Conservation (phyloP, 73 alveolate species). For the Paramecium caudatum region DNA sequence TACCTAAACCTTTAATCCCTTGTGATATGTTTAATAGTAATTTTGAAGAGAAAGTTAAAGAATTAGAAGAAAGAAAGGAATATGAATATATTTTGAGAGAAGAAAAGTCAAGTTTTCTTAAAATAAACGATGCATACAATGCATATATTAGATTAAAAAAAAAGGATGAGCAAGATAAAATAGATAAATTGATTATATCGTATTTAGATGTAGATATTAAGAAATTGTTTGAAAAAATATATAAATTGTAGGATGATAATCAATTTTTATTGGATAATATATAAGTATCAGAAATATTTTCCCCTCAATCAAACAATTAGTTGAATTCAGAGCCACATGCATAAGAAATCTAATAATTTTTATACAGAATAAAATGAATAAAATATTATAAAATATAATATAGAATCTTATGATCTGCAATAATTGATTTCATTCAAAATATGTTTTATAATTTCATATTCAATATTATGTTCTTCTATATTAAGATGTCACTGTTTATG, state of each 20-base stretch:
- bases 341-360: too few relatives aligned
- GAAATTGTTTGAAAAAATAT: not conserved
- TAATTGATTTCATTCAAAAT: too few relatives aligned
- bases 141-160: not conserved
- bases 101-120: not conserved
- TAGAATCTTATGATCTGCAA: too few relatives aligned
- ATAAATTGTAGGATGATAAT: too few relatives aligned
- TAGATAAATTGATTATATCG: not conserved
- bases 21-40: not conserved
- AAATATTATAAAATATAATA: too few relatives aligned
- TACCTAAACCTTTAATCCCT: slow-evolving; percentile 54
- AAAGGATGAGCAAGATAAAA: not conserved
- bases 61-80: slow-evolving; percentile 16
- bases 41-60: not conserved
- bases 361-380: too few relatives aligned
- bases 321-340: too few relatives aligned
- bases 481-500: slow-evolving; percentile 23
- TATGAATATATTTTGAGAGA: slow-evolving; percentile 1
- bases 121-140: slow-evolving; percentile 20
- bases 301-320: too few relatives aligned
- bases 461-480: slow-evolving; percentile 60
- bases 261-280: too few relatives aligned
- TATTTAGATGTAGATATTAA: slow-evolving; percentile 41
- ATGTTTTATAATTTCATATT: too few relatives aligned
- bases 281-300: too few relatives aligned